Percentiles rank a stretch among this genome's conserved stretches.
Evolutionary conservation across 768 basidiomycete species (phyloP).

Genomic region (Tricholoma bakamatsutake): DNA sequence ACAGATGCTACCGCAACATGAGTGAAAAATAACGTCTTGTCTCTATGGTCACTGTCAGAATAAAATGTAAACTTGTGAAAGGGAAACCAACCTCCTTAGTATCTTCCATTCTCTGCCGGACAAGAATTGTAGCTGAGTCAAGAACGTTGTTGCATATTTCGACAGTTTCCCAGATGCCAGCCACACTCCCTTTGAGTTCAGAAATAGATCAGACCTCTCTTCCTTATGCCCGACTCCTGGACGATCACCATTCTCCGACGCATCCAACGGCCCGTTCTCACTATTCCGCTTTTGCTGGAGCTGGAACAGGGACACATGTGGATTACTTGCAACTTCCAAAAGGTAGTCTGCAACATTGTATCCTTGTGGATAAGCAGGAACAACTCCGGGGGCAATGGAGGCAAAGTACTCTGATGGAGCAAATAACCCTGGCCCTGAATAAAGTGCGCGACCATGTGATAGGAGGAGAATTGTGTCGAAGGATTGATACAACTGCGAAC

Average conservation of each 20-base stretch:
- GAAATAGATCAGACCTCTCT: not conserved
- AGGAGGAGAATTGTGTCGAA: constrained; percentile 82
- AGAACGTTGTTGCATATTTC: constrained; percentile 67
- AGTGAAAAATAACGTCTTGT: constrained; percentile 76
- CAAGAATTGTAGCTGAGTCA: constrained; percentile 84
- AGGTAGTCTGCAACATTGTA: constrained; percentile 94
- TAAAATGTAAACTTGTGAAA: not conserved
- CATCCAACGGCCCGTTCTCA: not conserved
- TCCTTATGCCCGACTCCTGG: not conserved
- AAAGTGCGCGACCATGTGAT: constrained; percentile 70
- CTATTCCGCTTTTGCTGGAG: constrained; percentile 2
- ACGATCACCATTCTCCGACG: constrained; percentile 9
- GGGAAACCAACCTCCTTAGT: constrained; percentile 46
- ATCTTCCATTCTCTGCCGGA: constrained; percentile 85
- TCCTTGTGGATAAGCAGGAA: constrained; percentile 59
- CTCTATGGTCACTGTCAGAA: constrained; percentile 38
- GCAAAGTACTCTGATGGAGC: constrained; percentile 67
- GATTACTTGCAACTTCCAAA: constrained; percentile 77
- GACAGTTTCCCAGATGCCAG: constrained; percentile 14
- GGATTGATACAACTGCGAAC: constrained; percentile 77
- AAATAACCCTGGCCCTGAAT: constrained; percentile 71
- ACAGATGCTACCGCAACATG: constrained; percentile 67
- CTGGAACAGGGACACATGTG: constrained; percentile 44
- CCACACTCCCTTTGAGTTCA: not conserved
- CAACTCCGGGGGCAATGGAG: constrained; percentile 29